phyloP scores from a whole-genome alignment of 768 basidiomycete species.

The Mrakia hoshinonis region DNA sequence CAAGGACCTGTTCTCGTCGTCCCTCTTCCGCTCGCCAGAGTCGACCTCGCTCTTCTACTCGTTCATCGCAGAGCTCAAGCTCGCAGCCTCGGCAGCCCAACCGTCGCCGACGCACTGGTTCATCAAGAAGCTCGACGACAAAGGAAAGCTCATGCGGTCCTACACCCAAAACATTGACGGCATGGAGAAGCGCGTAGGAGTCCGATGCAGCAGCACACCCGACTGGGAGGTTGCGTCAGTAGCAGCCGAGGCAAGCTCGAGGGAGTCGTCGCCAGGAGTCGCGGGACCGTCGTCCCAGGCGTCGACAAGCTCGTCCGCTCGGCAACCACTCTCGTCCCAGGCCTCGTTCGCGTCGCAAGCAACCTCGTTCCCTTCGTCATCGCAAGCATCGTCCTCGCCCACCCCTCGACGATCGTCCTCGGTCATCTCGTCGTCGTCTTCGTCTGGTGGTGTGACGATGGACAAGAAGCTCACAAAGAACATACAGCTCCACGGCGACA shows the following conservation, averaged over 20 bases:
- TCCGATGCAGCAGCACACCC: constrained; percentile 56
- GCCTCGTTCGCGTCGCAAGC: constrained; percentile 17
- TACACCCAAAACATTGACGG: constrained; percentile 99
- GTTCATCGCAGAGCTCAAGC: constrained; percentile 84
- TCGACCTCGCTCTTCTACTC: constrained; percentile 88
- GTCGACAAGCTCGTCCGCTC: background rate
- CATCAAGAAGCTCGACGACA: constrained; percentile 70
- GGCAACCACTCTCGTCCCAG: background rate
- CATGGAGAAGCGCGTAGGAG: constrained; percentile 69
- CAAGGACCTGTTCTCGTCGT: constrained; percentile 88
- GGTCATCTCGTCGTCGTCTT: constrained; percentile 42
- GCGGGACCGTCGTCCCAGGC: background rate
- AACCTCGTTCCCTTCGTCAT: constrained; percentile 1
- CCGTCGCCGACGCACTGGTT: constrained; percentile 84
- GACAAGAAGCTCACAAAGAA: constrained; percentile 67
- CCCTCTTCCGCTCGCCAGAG: constrained; percentile 73
- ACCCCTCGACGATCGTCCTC: background rate
- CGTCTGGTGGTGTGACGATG: constrained; percentile 56
- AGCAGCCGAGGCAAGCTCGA: background rate
- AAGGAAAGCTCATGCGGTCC: constrained; percentile 73
- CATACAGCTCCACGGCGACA: constrained; percentile 89
- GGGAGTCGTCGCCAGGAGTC: background rate
- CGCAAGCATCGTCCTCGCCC: background rate
- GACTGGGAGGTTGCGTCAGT: background rate
- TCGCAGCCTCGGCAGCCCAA: constrained; percentile 55